Evolutionary conservation across 176 grass and related monocot species (phyloP).

Genomic region (Guadua angustifolia): DNA sequence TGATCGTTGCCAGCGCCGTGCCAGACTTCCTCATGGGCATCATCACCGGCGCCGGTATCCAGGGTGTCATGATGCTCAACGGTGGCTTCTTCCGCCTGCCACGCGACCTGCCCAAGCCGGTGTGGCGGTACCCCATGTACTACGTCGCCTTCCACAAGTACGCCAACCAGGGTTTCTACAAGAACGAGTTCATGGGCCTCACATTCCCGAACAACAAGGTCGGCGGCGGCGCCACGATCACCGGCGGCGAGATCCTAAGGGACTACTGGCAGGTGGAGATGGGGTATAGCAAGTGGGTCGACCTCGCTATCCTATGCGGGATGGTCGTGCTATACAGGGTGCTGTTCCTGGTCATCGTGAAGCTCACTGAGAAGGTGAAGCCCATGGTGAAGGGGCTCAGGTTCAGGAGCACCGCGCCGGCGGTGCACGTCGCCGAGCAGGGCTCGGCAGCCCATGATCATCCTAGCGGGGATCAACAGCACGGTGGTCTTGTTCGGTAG

Average conservation of each 20-base stretch:
- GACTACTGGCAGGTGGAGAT: slow-evolving; percentile 74
- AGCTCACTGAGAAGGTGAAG: slow-evolving; percentile 71
- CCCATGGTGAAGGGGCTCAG: slow-evolving; percentile 61
- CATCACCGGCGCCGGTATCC: slow-evolving; percentile 86
- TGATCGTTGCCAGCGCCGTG: slow-evolving; percentile 81
- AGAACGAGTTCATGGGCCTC: slow-evolving; percentile 85
- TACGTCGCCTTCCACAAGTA: slow-evolving; percentile 90
- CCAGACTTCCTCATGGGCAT: slow-evolving; percentile 97
- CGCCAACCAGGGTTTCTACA: slow-evolving; percentile 80
- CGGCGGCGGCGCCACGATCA: slow-evolving; percentile 44
- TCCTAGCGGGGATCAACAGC: neutral
- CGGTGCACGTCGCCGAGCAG: slow-evolving; percentile 19
- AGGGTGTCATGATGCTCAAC: slow-evolving; percentile 91
- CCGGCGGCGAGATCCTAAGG: slow-evolving; percentile 61
- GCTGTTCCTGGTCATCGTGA: slow-evolving; percentile 69
- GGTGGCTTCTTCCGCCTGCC: slow-evolving; percentile 89
- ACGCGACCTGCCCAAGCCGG: slow-evolving; percentile 60
- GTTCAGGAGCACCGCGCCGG: slow-evolving; percentile 40
- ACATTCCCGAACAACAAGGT: slow-evolving; percentile 66
- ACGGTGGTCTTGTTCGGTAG: neutral
- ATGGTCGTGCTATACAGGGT: slow-evolving; percentile 77
- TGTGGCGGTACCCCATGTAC: slow-evolving; percentile 90
- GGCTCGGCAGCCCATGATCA: slow-evolving; percentile 7
- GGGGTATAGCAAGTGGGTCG: slow-evolving; percentile 81
- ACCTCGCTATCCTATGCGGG: slow-evolving; percentile 62